phyloP scores from a whole-genome alignment of 2,329 filamentous ascomycete genomes.

The Colletotrichum sidae region DNA sequence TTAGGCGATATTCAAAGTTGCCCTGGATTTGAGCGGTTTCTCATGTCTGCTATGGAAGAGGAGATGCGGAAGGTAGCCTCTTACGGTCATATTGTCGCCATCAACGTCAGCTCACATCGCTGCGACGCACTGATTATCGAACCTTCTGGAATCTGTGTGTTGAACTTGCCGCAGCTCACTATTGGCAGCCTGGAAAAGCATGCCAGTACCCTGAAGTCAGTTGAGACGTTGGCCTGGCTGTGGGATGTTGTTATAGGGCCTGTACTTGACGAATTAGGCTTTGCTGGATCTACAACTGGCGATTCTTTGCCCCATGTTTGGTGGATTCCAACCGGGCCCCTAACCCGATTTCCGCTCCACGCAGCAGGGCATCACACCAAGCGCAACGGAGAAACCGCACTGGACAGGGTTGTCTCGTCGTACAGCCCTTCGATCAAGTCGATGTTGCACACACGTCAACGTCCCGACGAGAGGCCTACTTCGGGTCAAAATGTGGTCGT shows the following conservation, averaged over 20 bases:
- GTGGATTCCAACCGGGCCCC: conserved; percentile 48
- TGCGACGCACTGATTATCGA: conserved; percentile 48
- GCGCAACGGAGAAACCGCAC: conserved; percentile 40
- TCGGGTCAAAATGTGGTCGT: conserved; percentile 41
- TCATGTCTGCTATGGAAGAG: conserved; percentile 36
- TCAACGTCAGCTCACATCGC: conserved; percentile 45
- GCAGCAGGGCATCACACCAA: conserved; percentile 46
- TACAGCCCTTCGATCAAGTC: conserved; percentile 51
- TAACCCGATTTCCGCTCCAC: conserved; percentile 48
- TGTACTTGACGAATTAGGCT: conserved; percentile 43
- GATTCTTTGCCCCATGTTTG: conserved; percentile 46
- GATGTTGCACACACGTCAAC: conserved; percentile 41
- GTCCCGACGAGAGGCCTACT: background rate
- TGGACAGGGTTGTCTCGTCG: conserved; percentile 52
- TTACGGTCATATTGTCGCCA: conserved; percentile 43
- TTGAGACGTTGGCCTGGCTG: conserved; percentile 44
- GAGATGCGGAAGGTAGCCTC: conserved; percentile 41
- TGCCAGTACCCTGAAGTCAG: background rate
- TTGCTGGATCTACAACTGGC: conserved; percentile 27
- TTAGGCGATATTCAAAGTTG: conserved; percentile 37
- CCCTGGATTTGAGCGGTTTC: conserved; percentile 43
- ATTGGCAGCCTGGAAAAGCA: background rate
- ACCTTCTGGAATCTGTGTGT: conserved; percentile 23
- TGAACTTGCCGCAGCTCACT: conserved; percentile 39
- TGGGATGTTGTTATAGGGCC: conserved; percentile 45